Percentiles rank a stretch among this genome's conserved stretches.
These are phyloP conservation scores for Trichopus zeylanicus DNA, from an alignment of 116 monocot genomes.

Conservation along the genomic window DNA sequence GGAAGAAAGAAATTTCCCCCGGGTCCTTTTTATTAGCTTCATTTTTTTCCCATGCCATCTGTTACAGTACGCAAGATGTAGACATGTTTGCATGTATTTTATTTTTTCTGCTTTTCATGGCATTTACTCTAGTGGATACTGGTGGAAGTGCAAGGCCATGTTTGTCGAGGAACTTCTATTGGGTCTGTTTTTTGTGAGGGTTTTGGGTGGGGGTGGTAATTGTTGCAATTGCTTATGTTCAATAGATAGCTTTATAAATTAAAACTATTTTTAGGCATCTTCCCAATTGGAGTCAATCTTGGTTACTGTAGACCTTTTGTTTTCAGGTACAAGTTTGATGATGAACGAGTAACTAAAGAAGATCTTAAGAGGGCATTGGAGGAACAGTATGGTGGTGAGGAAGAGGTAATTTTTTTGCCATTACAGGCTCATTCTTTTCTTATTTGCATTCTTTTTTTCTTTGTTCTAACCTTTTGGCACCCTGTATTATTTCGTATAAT, in stretches of 20 bases:
- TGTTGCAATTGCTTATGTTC: too few species aligned
- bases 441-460: neutral
- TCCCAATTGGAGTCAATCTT: neutral
- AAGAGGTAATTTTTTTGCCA: conserved; percentile 54
- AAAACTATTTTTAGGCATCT: neutral
- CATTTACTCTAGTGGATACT: conserved; percentile 66
- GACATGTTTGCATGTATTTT: too few species aligned
- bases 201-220: too few species aligned
- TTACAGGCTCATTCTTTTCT: neutral
- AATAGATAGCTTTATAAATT: too few species aligned
- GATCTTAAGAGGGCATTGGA: conserved; percentile 84
- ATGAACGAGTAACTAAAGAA: conserved; percentile 98
- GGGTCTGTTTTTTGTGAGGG: too few species aligned
- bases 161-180: too few species aligned
- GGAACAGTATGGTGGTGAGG: conserved; percentile 99
- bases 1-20: too few species aligned
- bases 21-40: too few species aligned
- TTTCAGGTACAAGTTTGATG: conserved; percentile 96
- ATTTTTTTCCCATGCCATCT: too few species aligned
- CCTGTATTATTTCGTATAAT: neutral
- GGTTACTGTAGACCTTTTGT: neutral
- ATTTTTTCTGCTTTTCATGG: too few species aligned
- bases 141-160: too few species aligned
- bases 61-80: too few species aligned
- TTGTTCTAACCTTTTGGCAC: neutral